Conservation (phyloP, 176 grass and related monocot genomes). For the Hsuehochloa calcarea region DNA sequence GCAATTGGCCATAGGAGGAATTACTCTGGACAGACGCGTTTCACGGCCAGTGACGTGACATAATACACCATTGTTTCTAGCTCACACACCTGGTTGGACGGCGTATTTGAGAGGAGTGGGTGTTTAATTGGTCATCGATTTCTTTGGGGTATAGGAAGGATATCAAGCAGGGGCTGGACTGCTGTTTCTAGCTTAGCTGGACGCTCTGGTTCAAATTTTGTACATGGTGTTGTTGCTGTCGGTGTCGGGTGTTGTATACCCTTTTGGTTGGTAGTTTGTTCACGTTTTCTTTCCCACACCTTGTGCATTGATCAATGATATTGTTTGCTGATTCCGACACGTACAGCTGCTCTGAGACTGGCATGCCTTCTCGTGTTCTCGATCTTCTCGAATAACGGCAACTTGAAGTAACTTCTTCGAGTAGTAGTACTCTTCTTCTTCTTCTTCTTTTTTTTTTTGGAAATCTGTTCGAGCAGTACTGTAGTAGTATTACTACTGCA, state of each 20-base stretch:
- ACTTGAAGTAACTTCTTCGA: too few relatives aligned
- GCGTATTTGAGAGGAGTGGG: background rate
- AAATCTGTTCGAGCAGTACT: too few relatives aligned
- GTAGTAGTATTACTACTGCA: too few relatives aligned
- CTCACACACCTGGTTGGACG: background rate
- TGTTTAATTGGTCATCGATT: background rate
- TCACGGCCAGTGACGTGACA: conserved; percentile 3
- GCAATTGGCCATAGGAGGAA: background rate
- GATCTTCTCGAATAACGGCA: background rate
- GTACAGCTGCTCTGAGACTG: background rate
- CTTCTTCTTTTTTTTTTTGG: too few relatives aligned
- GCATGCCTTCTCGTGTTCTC: background rate
- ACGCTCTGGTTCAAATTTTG: conserved; percentile 36
- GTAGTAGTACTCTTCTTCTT: too few relatives aligned
- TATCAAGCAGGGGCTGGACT: conserved; percentile 17
- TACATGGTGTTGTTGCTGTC: background rate
- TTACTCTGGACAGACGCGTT: background rate
- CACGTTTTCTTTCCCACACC: background rate
- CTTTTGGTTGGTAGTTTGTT: conserved; percentile 23
- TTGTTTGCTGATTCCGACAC: background rate
- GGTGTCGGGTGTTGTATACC: conserved; percentile 22
- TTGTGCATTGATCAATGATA: background rate
- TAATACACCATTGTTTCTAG: background rate
- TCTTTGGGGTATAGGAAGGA: conserved; percentile 45
- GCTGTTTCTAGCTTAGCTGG: conserved; percentile 37